Evolutionary conservation across 805 yeast genomes (phyloP), one percentile per base, ranked within the genome.

Genomic region (Grigorovia humatica): DNA sequence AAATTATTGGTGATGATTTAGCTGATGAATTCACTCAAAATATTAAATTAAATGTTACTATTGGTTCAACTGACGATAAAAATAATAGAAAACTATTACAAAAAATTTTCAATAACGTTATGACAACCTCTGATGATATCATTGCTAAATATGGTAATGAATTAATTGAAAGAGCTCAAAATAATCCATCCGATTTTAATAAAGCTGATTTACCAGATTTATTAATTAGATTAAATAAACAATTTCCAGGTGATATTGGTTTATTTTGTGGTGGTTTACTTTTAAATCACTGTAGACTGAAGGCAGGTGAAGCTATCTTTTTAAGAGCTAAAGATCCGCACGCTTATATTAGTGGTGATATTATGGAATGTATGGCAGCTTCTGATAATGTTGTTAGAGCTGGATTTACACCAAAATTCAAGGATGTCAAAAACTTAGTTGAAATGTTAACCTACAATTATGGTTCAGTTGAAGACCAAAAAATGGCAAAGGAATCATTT

Each of bases 301-400:
- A 79, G 42, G 78, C 88, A 12, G 99, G 99, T 55, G 96, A 93
- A 73, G 98, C 97, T 52, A 89, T 93, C 83, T 93, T 90, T 66
- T 76, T 93, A 67, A 88, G 88, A 65, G 98, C 99, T 45, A 88
- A 88, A 71, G 97, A 90, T 70, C 98, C 98, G 27, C 99, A 93
- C 70, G 99, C 99, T 38, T 93, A 93, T 71, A 91, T 93, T 55
- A 78, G 84, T 51, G 99, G 99, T 58, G 98, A 93, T 69, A 93
- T 93, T 59, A 90, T 93, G 64, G 99, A 93, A 74, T 93, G 99
- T 75, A 93, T 93, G 99, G 99, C 99, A 44, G 97, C 99, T 9
- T 84, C 95, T 43, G 99, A 93, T 69, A 93, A 93, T 63, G 99
- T 93, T 52, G 97, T 93, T 48, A 81, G 99, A 69, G 96, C 97